Evolutionary conservation across 2,329 filamentous ascomycete species (phyloP), one percentile per base, ranked within the genome.

Genomic region (Aspergillus texensis): DNA sequence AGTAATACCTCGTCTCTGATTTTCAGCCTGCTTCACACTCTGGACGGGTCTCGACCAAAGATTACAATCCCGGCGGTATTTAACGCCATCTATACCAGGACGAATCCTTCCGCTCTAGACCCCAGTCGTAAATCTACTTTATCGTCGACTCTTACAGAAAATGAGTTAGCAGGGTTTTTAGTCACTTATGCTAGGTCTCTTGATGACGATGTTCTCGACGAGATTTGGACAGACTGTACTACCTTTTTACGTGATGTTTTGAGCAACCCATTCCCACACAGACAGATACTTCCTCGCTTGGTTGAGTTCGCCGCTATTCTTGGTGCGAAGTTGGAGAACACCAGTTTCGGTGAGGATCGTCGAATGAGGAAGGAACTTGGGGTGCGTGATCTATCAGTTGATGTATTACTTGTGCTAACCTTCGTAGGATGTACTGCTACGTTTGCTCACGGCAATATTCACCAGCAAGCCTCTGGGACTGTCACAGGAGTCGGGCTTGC

Each of bases 141-240:
- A 75, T 96, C 94, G 0, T 91, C 95, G 21, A 90, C 92, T 55
- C 81, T 99, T 11, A 88, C 89, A 60, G 93, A 97, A 71, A 86
- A 88, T 0, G 94, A 97, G 72, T 82, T 99, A 12, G 92, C 94
- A 10, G 87, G 91, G 10, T 99, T 99, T 76, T 79, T 98, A 52
- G 91, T 97, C 9, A 91, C 95, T 66, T 99, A 99, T 77, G 90
- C 93, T 0, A 87, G 87, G 34, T 95, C 94, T 0, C 83, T 98
- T 14, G 95, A 99, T 73, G 95, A 99, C 72, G 95, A 99, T 80
- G 91, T 95, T 19, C 94, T 97, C 86, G 95, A 99, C 72, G 95
- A 99, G 78, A 97, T 99, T 56, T 99, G 95, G 95, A 85, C 89
- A 46, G 94, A 99, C 75, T 99, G 94, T 76, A 93, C 94, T 72